Percentiles rank a stretch among this genome's conserved stretches.
These are phyloP conservation scores for Cymbopogon flexuosus DNA, from an alignment of 202 grass and related monocot species.

Conservation along the genomic window DNA sequence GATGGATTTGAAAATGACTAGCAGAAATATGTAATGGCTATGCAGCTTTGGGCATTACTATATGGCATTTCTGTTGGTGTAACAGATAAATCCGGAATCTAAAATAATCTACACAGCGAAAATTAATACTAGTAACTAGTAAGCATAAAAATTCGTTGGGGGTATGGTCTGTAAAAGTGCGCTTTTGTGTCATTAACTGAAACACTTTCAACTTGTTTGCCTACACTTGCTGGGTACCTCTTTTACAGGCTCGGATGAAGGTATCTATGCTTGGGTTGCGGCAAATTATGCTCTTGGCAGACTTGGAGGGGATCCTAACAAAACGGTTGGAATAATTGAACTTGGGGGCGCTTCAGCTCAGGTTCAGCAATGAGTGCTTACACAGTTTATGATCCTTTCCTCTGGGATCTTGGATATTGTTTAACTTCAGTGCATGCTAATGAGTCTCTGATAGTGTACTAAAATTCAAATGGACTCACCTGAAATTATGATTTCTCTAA, in stretches of 20 bases:
- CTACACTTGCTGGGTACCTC: not conserved
- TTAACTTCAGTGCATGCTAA: slow-evolving; percentile 4
- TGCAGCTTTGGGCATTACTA: not conserved
- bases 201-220: not conserved
- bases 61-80: not conserved
- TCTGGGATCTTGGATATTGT: not conserved
- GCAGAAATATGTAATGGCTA: not conserved
- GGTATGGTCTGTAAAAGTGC: not conserved
- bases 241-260: slow-evolving; percentile 76
- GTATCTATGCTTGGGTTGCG: slow-evolving; percentile 85
- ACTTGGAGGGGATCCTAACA: slow-evolving; percentile 71
- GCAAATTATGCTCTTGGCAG: slow-evolving; percentile 88
- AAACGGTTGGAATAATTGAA: slow-evolving; percentile 93
- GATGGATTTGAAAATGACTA: not conserved
- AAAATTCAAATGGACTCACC: not conserved
- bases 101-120: not conserved
- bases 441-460: not conserved
- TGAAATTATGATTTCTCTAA: not conserved
- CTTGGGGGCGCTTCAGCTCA: slow-evolving; percentile 94
- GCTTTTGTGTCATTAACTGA: slow-evolving; percentile 9
- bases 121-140: not conserved
- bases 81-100: not conserved
- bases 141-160: not conserved
- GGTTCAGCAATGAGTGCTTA: slow-evolving; percentile 38
- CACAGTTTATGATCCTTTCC: not conserved